Evolutionary conservation across 495 filamentous ascomycete genomes (phyloP).

Genomic region (Penicillium psychrofluorescens): DNA sequence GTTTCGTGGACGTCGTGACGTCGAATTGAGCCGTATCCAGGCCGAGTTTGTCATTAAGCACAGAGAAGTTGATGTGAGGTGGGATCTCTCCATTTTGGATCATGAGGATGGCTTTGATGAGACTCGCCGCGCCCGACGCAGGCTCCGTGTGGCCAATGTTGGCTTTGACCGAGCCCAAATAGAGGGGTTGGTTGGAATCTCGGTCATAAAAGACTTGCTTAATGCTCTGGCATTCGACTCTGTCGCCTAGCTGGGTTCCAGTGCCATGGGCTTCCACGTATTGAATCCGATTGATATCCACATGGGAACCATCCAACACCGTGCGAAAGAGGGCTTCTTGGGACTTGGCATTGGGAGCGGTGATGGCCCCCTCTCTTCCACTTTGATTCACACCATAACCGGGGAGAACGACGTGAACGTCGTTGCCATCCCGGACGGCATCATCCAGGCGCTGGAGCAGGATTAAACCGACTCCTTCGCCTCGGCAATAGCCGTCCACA

Average conservation of each 20-base stretch:
- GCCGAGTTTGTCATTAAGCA: slow-evolving; percentile 16
- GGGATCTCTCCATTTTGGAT: slow-evolving; percentile 28
- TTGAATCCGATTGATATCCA: slow-evolving; percentile 9
- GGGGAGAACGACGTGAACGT: slow-evolving; percentile 53
- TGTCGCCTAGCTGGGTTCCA: slow-evolving; percentile 35
- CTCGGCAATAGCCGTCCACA: slow-evolving; percentile 32
- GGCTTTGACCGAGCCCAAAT: slow-evolving; percentile 32
- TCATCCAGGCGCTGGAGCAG: slow-evolving; percentile 50
- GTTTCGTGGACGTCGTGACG: no score
- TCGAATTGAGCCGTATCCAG: no score
- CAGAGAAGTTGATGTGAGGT: slow-evolving; percentile 23
- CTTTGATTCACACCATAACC: slow-evolving; percentile 54
- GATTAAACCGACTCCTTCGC: slow-evolving; percentile 26
- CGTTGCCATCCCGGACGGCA: slow-evolving; percentile 53
- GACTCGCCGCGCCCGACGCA: slow-evolving; percentile 29
- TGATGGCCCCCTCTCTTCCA: slow-evolving; percentile 54
- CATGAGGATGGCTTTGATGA: slow-evolving; percentile 38
- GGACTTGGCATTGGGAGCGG: slow-evolving; percentile 33
- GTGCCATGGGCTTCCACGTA: slow-evolving; percentile 37
- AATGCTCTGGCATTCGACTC: slow-evolving; percentile 21
- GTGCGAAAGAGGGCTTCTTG: slow-evolving; percentile 17
- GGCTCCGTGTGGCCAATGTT: slow-evolving; percentile 38
- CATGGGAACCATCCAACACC: neutral
- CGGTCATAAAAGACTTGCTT: slow-evolving; percentile 20
- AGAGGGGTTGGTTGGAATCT: slow-evolving; percentile 6